phyloP scores from a whole-genome alignment of 306 rosid species.

The Quercus suber region DNA sequence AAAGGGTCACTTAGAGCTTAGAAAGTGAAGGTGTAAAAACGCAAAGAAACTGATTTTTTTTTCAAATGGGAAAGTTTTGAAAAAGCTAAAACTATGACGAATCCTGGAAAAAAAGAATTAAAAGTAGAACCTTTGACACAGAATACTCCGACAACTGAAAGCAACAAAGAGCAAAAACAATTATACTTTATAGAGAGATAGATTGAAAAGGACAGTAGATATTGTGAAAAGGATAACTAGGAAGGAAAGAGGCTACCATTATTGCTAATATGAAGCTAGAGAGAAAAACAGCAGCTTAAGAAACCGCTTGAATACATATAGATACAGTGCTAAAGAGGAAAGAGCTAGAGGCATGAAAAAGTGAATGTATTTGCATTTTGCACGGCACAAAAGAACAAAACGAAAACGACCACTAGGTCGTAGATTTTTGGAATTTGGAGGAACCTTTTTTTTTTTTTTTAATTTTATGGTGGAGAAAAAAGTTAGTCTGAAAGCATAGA shows the following conservation, averaged over 20 bases:
- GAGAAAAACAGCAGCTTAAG: neutral
- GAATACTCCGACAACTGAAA: neutral
- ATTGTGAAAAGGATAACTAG: neutral
- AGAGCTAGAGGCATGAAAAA: neutral
- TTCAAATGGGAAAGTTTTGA: conserved; percentile 15
- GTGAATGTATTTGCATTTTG: too few species aligned
- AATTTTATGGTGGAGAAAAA: conserved; percentile 27
- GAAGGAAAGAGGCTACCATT: conserved; percentile 18
- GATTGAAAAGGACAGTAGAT: neutral
- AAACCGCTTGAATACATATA: too few species aligned
- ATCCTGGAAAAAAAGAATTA: neutral
- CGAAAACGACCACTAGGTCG: conserved; percentile 25
- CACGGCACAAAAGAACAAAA: conserved; percentile 28
- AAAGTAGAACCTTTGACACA: neutral
- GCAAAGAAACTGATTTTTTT: conserved; percentile 29
- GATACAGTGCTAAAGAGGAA: conserved; percentile 10
- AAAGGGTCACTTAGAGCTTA: conserved; percentile 16
- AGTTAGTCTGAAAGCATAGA: conserved; percentile 32
- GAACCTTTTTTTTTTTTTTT: neutral
- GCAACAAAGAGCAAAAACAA: neutral
- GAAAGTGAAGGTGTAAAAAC: conserved; percentile 12
- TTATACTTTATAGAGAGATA: too few species aligned
- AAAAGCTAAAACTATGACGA: conserved; percentile 18
- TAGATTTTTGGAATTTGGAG: conserved; percentile 32
- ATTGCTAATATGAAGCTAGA: conserved; percentile 8